Evolutionary conservation across 768 basidiomycete genomes (phyloP), one percentile per base, ranked within the genome.

Genomic region (Lactarius pseudohatsudake): DNA sequence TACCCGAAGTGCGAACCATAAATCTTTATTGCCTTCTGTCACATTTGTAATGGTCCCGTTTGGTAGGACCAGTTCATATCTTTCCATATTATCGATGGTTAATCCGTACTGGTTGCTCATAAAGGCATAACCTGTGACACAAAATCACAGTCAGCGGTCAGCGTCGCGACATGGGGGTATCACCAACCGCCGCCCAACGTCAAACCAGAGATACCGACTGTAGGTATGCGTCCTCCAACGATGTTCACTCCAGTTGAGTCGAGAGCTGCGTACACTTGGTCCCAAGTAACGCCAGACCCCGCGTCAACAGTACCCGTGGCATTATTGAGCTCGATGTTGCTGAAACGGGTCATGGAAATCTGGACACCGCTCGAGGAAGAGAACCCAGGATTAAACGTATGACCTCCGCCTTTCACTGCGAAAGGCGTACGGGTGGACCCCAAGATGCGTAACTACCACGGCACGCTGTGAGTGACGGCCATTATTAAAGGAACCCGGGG

Each of bases 61-160:
- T 9, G 77, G 76, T 3, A 74, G 61, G 16, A 77, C 75, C 10
- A 78, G 64, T 57, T 75, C 59, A 15, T 68, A 72, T 32, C 61
- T 70, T 15, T 58, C 64, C 32, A 80, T 57, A 60, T 77, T 79
- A 67, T 80, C 79, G 43, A 43, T 20, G 3, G 18, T 20, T 4
- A 43, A 43, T 43, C 43, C 43, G 43, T 43, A 43, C 20, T 43
- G 43, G 3, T 20, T 43, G 20, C 43, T 43, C 43, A 3, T 43
- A 8, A 20, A 20, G 18, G 43, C 18, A 20, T 43, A 43, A 9
- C 43, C 43, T 43, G 41, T 16, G 18, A 20, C 43, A 20, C 0
- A 3, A 20, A 20, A 43, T 43, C 3, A 30, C 43, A 43, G 43
- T 8, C 43, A 43, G 43, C 18, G 20, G 18, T 43, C 20, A 9